phyloP scores from a whole-genome alignment of 192 early-diverging fungal genomes.

The Haplosporangium gracile region DNA sequence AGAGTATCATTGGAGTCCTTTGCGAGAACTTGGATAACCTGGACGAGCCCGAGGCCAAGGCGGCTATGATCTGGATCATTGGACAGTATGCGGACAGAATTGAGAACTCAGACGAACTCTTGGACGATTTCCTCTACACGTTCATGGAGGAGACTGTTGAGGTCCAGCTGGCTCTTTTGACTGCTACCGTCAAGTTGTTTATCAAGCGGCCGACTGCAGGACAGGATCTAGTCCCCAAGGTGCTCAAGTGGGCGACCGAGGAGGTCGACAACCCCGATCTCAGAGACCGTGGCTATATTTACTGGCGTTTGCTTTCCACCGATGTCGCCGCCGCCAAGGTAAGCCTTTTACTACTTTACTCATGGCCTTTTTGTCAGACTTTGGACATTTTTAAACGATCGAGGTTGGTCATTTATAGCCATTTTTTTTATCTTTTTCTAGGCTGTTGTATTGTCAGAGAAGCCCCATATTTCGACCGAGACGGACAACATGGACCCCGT shows the following conservation, averaged over 20 bases:
- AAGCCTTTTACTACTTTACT: not conserved
- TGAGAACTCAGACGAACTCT: conserved; percentile 93
- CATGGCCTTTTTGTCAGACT: not conserved
- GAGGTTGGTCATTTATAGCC: not conserved
- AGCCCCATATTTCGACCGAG: conserved; percentile 94
- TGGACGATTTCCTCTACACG: conserved; percentile 89
- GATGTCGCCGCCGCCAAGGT: conserved; percentile 91
- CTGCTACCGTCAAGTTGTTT: conserved; percentile 96
- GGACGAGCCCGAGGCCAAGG: conserved; percentile 98
- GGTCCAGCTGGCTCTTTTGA: conserved; percentile 94
- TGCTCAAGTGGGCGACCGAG: conserved; percentile 96
- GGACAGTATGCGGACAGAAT: conserved; percentile 98
- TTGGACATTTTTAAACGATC: not conserved
- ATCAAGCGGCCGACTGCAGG: conserved; percentile 92
- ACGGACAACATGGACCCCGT: conserved; percentile 90
- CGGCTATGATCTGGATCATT: conserved; percentile 99
- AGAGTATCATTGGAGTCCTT: conserved; percentile 90
- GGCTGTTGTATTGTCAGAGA: conserved; percentile 92
- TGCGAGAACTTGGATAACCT: conserved; percentile 97
- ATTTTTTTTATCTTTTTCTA: conserved; percentile 36
- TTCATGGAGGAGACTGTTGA: conserved; percentile 92
- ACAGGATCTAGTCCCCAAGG: conserved; percentile 93
- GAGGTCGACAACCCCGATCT: conserved; percentile 97
- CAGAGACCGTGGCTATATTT: conserved; percentile 97
- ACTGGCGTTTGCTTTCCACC: conserved; percentile 96